Percentiles rank a stretch among this genome's conserved stretches.
These are phyloP conservation scores for Trypanosoma boissoni DNA, from an alignment of 208 protist species.

Conservation along the genomic window DNA sequence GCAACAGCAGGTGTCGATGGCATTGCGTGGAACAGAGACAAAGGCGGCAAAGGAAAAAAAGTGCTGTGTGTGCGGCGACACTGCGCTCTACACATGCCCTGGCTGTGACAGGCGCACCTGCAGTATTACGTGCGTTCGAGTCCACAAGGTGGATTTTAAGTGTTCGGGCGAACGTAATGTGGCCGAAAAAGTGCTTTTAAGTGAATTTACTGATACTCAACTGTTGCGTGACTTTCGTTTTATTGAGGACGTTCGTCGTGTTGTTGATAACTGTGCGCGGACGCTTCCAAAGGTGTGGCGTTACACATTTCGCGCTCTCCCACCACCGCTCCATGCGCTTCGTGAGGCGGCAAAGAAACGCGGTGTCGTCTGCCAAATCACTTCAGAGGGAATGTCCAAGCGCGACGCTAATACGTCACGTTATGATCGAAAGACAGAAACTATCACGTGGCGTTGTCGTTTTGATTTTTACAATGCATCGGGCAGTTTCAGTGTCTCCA, in stretches of 20 bases:
- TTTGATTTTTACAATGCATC: conserved; percentile 55
- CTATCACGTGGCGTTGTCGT: conserved; percentile 79
- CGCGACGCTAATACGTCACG: conserved; percentile 78
- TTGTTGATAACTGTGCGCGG: conserved; percentile 68
- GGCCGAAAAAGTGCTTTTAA: conserved; percentile 49
- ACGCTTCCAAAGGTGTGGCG: conserved; percentile 45
- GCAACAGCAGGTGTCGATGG: not conserved
- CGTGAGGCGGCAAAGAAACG: conserved; percentile 69
- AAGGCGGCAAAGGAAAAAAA: not conserved
- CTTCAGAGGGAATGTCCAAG: conserved; percentile 82
- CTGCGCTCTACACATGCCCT: conserved; percentile 72
- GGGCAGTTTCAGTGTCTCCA: conserved; percentile 41
- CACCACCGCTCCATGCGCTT: conserved; percentile 66
- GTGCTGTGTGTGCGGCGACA: conserved; percentile 73
- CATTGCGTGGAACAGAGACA: not conserved
- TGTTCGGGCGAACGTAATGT: conserved; percentile 66
- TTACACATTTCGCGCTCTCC: conserved; percentile 66
- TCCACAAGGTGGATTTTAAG: conserved; percentile 62
- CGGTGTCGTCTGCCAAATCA: conserved; percentile 87
- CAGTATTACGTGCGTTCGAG: conserved; percentile 71
- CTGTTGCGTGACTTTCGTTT: conserved; percentile 83
- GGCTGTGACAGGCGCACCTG: conserved; percentile 69
- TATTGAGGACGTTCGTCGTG: conserved; percentile 67
- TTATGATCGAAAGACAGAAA: conserved; percentile 64
- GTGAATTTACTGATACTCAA: conserved; percentile 68